phyloP scores from a whole-genome alignment of 2,329 filamentous ascomycete species.

The Didymella lethalis region DNA sequence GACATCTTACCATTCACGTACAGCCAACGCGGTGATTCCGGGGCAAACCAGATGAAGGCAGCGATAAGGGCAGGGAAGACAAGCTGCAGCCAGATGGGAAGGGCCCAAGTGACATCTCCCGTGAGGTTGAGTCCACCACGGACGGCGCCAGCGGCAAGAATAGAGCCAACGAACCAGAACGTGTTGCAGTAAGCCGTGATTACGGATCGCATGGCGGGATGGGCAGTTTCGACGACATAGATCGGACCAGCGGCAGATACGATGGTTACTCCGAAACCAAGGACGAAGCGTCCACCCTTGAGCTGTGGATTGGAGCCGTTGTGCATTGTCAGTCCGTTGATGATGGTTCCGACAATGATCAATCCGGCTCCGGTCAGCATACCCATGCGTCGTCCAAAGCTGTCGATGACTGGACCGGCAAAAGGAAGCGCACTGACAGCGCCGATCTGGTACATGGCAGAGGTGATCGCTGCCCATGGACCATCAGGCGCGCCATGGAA shows the following conservation, averaged over 20 bases:
- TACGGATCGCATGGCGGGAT: slow-evolving; percentile 68
- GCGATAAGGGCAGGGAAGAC: slow-evolving; percentile 53
- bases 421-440: slow-evolving; percentile 2
- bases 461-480: slow-evolving; percentile 3
- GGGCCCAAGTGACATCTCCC: slow-evolving; percentile 60
- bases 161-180: slow-evolving; percentile 62
- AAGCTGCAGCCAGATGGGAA: slow-evolving; percentile 46
- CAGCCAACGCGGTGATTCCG: slow-evolving; percentile 60
- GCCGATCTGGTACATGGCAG: slow-evolving; percentile 4
- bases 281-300: slow-evolving; percentile 67
- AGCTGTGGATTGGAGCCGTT: slow-evolving; percentile 36
- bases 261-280: slow-evolving; percentile 69
- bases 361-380: not conserved
- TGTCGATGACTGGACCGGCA: not conserved
- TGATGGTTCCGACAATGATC: slow-evolving; percentile 1
- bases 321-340: not conserved
- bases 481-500: not conserved
- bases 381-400: not conserved
- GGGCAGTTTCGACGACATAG: slow-evolving; percentile 70
- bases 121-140: slow-evolving; percentile 51
- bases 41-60: slow-evolving; percentile 60
- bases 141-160: slow-evolving; percentile 58
- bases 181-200: slow-evolving; percentile 66
- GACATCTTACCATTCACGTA: slow-evolving; percentile 63
- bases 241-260: slow-evolving; percentile 67